Percentiles rank a stretch among this genome's conserved stretches.
phyloP scores from a whole-genome alignment of 139 green algal genomes.

The Spirogloea muscicola region DNA sequence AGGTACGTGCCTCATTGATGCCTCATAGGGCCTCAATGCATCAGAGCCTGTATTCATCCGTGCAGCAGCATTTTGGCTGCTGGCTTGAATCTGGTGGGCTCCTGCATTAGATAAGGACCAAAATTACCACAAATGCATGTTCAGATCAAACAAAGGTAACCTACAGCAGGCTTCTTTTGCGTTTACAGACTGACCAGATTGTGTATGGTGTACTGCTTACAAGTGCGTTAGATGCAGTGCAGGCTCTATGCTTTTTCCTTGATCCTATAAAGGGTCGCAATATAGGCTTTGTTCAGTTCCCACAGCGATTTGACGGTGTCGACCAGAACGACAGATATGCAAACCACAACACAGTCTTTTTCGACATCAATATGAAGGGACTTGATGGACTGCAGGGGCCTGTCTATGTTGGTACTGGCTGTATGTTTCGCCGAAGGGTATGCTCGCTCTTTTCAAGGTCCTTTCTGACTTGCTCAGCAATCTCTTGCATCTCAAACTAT shows the following conservation, averaged over 20 bases:
- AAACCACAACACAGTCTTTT: conserved; percentile 50
- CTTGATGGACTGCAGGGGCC: conserved; percentile 44
- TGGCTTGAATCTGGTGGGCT: too few relatives aligned
- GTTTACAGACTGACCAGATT: too few relatives aligned
- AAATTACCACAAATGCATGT: too few relatives aligned
- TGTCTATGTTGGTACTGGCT: conserved; percentile 49
- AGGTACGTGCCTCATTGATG: conserved; percentile 25
- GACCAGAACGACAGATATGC: conserved; percentile 44
- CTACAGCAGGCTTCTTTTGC: too few relatives aligned
- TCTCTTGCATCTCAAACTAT: neutral
- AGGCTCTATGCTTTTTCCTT: conserved; percentile 47
- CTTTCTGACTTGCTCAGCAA: neutral
- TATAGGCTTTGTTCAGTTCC: conserved; percentile 44
- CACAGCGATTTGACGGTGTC: conserved; percentile 45
- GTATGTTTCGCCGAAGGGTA: conserved; percentile 35
- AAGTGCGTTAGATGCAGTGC: too few relatives aligned
- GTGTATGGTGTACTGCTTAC: too few relatives aligned
- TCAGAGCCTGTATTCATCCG: too few relatives aligned
- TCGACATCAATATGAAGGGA: conserved; percentile 48
- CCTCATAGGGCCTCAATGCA: too few relatives aligned
- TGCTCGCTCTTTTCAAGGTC: neutral
- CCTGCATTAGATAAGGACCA: too few relatives aligned
- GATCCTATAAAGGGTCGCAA: conserved; percentile 37
- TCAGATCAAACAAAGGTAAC: too few relatives aligned
- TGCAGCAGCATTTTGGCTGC: too few relatives aligned